Evolutionary conservation across 192 early-diverging fungal genomes (phyloP).

Genomic region (Coemansia biformis): DNA sequence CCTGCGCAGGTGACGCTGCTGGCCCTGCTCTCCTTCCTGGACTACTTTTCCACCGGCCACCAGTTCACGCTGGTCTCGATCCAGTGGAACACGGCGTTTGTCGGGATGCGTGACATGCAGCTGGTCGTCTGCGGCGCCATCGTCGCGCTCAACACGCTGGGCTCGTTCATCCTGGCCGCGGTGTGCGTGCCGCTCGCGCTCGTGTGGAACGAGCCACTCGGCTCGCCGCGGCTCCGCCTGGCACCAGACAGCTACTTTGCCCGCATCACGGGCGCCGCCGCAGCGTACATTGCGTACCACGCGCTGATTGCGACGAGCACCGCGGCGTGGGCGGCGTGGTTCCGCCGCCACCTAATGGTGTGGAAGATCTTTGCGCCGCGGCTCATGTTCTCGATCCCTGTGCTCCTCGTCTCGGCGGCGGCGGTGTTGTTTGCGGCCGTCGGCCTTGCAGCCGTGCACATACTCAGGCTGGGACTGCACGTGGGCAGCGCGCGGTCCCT

Average conservation of each 20-base stretch:
- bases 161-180: slow-evolving; percentile 52
- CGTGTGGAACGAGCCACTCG: slow-evolving; percentile 34
- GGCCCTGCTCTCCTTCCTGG: slow-evolving; percentile 53
- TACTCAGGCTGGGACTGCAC: slow-evolving; percentile 18
- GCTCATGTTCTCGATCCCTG: slow-evolving; percentile 59
- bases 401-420: slow-evolving; percentile 8
- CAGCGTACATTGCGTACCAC: slow-evolving; percentile 52
- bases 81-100: slow-evolving; percentile 84
- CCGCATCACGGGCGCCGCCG: slow-evolving; percentile 38
- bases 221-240: slow-evolving; percentile 21
- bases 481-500: slow-evolving; percentile 13
- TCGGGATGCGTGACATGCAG: slow-evolving; percentile 73
- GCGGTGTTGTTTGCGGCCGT: slow-evolving; percentile 19
- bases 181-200: slow-evolving; percentile 56
- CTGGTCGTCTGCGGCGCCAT: slow-evolving; percentile 62
- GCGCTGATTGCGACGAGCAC: slow-evolving; percentile 40
- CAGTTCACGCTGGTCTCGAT: slow-evolving; percentile 85
- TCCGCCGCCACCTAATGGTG: slow-evolving; percentile 91
- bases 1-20: slow-evolving; percentile 43
- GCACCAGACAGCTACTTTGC: slow-evolving; percentile 21
- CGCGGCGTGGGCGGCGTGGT: slow-evolving; percentile 59
- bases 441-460: slow-evolving; percentile 22
- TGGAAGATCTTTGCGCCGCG: slow-evolving; percentile 95
- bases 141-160: slow-evolving; percentile 75
- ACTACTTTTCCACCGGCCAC: slow-evolving; percentile 90